phyloP scores from a whole-genome alignment of 1,139 yeast genomes.

The Candida freyschussii region DNA sequence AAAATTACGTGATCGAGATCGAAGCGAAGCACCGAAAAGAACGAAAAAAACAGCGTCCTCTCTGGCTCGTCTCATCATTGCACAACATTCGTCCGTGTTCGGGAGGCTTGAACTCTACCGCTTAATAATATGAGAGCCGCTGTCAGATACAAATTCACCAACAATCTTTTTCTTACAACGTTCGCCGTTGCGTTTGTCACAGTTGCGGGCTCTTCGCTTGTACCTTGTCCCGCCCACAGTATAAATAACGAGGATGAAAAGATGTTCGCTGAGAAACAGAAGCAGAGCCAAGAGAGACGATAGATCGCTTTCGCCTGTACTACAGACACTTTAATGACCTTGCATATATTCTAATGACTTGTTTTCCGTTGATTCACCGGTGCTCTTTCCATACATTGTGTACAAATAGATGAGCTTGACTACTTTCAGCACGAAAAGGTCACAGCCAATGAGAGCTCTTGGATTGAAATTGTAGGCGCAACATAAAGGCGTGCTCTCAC shows the following conservation, averaged over 20 bases:
- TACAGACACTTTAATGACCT: slow-evolving; percentile 4
- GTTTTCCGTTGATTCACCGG: not conserved
- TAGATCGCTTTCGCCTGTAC: not conserved
- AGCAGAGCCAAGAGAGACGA: slow-evolving; percentile 3
- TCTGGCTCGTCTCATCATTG: too few relatives aligned
- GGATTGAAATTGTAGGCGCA: too few relatives aligned
- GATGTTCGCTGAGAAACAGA: slow-evolving; percentile 13
- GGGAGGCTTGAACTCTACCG: too few relatives aligned
- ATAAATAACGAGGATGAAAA: slow-evolving; percentile 32
- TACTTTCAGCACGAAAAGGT: too few relatives aligned
- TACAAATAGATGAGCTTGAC: too few relatives aligned
- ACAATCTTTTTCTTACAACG: slow-evolving; percentile 33
- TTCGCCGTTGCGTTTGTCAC: slow-evolving; percentile 36
- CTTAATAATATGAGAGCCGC: slow-evolving; percentile 29
- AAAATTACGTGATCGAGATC: too few relatives aligned
- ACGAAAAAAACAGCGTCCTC: too few relatives aligned
- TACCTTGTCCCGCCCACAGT: slow-evolving; percentile 40
- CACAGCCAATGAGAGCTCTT: too few relatives aligned
- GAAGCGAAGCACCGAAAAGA: too few relatives aligned
- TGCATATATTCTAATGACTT: slow-evolving; percentile 6
- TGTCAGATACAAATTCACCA: slow-evolving; percentile 33
- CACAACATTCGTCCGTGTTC: too few relatives aligned
- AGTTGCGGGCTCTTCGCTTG: slow-evolving; percentile 35
- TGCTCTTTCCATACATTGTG: too few relatives aligned
- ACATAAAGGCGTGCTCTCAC: too few relatives aligned